These are phyloP conservation scores for Hevea brasiliensis DNA, from an alignment of 345 rosid species.

Conservation along the genomic window DNA sequence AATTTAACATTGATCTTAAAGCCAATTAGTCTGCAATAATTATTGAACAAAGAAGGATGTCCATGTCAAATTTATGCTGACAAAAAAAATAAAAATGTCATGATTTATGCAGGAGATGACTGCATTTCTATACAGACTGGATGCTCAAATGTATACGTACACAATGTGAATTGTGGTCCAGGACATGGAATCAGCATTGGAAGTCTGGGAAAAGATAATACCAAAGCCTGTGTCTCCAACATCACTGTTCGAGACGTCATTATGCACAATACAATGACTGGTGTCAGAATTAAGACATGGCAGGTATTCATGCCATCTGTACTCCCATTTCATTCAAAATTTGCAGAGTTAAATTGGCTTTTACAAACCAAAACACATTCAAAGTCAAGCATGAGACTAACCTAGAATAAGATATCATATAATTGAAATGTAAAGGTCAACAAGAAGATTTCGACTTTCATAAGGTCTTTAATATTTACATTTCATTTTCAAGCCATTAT, in stretches of 20 bases:
- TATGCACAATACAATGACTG: constrained; percentile 84
- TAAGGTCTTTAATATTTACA: background rate
- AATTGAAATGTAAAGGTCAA: background rate
- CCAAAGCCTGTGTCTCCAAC: constrained; percentile 93
- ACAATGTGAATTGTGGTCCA: constrained; percentile 88
- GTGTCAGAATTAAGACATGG: constrained; percentile 97
- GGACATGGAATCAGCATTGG: constrained; percentile 99
- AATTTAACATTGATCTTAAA: constrained; percentile 1
- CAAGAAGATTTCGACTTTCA: constrained; percentile 6
- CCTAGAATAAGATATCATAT: background rate
- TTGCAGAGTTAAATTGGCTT: constrained; percentile 3
- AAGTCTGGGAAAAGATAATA: constrained; percentile 74
- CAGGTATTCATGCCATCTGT: constrained; percentile 54
- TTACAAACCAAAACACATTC: constrained; percentile 6
- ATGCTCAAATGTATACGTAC: constrained; percentile 78
- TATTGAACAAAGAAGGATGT: background rate
- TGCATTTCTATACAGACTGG: constrained; percentile 93
- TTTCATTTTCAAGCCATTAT: background rate
- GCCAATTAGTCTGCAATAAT: constrained; percentile 1
- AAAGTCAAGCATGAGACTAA: background rate
- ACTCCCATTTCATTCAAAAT: background rate
- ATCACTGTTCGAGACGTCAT: constrained; percentile 75
- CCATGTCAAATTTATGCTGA: constrained; percentile 10
- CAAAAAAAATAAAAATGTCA: constrained; percentile 18
- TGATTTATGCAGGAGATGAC: constrained; percentile 76